A percentile compares a stretch with the other conserved stretches of the same genome.
Conservation (phyloP, 495 filamentous ascomycete species). For the Talaromyces borbonicus region DNA sequence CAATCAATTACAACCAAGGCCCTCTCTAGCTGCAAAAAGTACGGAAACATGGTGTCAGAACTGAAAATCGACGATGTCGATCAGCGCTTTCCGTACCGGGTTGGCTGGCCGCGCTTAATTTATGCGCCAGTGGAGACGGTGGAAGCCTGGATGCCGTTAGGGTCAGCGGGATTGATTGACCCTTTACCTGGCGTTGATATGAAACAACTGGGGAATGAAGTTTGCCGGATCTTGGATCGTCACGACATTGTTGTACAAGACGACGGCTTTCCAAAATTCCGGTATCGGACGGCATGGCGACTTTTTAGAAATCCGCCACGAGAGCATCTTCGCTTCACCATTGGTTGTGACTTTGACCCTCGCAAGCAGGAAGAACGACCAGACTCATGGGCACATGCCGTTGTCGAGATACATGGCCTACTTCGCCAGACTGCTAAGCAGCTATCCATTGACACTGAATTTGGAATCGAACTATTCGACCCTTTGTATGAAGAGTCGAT, state of each 20-base stretch:
- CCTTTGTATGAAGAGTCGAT: neutral
- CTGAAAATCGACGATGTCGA: neutral
- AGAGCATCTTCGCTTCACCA: neutral
- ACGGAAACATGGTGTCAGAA: neutral
- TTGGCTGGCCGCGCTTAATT: neutral
- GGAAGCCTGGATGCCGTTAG: neutral
- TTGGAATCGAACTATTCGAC: neutral
- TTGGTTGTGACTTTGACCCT: neutral
- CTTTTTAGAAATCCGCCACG: neutral
- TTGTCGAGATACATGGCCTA: neutral
- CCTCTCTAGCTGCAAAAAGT: neutral
- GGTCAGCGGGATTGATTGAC: neutral
- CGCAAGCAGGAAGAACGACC: neutral
- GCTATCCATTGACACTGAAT: neutral
- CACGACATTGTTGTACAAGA: neutral
- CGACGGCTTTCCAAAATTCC: neutral
- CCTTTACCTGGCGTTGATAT: neutral
- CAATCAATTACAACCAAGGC: neutral
- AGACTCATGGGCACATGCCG: neutral
- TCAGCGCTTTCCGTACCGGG: neutral
- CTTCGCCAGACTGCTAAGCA: neutral
- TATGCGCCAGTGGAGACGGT: neutral
- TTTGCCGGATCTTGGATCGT: neutral
- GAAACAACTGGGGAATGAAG: neutral
- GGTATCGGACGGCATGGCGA: neutral